Evolutionary conservation across 805 yeast genomes (phyloP), one percentile per base, ranked within the genome.

Genomic region (Hanseniaspora hatyaiensis): DNA sequence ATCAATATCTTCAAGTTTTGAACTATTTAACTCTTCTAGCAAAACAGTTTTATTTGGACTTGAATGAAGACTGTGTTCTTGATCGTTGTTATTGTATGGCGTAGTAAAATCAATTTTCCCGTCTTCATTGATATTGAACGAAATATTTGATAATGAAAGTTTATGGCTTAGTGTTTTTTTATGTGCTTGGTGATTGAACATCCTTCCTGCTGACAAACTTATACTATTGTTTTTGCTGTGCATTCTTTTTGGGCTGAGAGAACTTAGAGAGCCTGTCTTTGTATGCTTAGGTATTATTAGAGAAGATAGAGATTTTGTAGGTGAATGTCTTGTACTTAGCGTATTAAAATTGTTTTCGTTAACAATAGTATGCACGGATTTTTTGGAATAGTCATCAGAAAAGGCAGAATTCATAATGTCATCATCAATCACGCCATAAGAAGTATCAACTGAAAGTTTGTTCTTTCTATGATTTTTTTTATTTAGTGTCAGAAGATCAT

Each of bases 241-340:
- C 18, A 6, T 22, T 16, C 40, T 33, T 24, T 45, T 45, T 23
- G 49, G 49, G 47, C 29, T 45, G 26, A 6, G 50, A 53, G 34
- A 49, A 42, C 39, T 49, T 40, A 39, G 52, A 50, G 37, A 53
- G 13, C 8, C 53, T 41, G 46, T 55, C 54, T 16, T 52, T 51
- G 16, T 34, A 19, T 50, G 41, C 19, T 36, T 41, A 11, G 34
- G 16, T 12, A 30, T 19, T 24, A 29, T 23, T 20, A 41, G 24
- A 24, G 51, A 51, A 23, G 57, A 52, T 4, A 55, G 41, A 8
- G 63, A 60, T 52, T 59, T 62, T 8, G 59, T 54, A 9, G 66
- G 64, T 2, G 66, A 63, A 40, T 60, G 61, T 24, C 48, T 22
- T 11, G 37, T 15, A 24, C 30, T 40, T 8, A 40, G 28, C 9